Evolutionary conservation across 192 early-diverging fungal genomes (phyloP).

Genomic region (Linnemannia zychae): DNA sequence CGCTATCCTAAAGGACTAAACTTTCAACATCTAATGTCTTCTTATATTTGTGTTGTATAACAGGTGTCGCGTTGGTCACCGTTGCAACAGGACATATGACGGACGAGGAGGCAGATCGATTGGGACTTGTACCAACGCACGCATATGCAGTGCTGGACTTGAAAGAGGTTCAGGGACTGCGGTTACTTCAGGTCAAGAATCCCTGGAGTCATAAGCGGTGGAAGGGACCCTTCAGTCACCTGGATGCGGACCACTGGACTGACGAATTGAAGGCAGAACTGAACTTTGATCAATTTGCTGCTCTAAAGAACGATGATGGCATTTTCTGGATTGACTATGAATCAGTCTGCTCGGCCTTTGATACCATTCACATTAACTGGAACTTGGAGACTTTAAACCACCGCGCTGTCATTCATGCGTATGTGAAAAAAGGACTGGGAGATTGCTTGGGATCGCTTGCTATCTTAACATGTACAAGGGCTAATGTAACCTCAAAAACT

Average conservation of each 20-base stretch:
- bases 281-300: slow-evolving; percentile 78
- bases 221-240: slow-evolving; percentile 82
- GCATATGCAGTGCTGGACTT: slow-evolving; percentile 87
- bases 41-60: background rate
- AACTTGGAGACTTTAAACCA: slow-evolving; percentile 82
- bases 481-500: slow-evolving; percentile 6
- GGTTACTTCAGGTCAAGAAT: slow-evolving; percentile 90
- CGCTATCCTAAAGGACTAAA: background rate
- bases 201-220: slow-evolving; percentile 94
- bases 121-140: slow-evolving; percentile 91
- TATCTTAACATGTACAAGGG: background rate
- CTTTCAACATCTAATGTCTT: background rate
- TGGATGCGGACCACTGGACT: slow-evolving; percentile 78
- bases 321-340: slow-evolving; percentile 94
- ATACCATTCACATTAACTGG: slow-evolving; percentile 93
- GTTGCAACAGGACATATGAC: slow-evolving; percentile 87
- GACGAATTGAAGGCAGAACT: slow-evolving; percentile 72
- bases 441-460: background rate
- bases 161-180: slow-evolving; percentile 68
- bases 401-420: slow-evolving; percentile 80
- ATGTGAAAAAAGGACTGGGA: slow-evolving; percentile 44
- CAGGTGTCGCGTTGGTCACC: slow-evolving; percentile 82
- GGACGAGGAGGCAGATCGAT: slow-evolving; percentile 68
- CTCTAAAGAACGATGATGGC: slow-evolving; percentile 82
- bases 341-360: slow-evolving; percentile 82